A percentile compares a stretch with the other conserved stretches of the same genome.
These are phyloP conservation scores for Rhizopus sp. DNA, from an alignment of 371 early-diverging fungal species.

Conservation along the genomic window DNA sequence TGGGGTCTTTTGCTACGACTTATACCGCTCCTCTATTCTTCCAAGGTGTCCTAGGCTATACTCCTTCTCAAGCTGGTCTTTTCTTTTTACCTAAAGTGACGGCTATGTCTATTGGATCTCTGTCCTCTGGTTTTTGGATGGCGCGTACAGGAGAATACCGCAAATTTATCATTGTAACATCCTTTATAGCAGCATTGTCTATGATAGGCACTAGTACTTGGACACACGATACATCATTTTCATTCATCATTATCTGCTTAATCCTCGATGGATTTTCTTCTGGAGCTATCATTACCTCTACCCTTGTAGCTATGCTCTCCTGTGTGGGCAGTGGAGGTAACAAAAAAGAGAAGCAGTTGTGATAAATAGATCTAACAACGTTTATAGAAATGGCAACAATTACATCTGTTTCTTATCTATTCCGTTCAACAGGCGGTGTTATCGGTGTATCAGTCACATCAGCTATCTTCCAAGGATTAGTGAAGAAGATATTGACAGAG, in stretches of 20 bases:
- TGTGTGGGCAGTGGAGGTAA: conserved; percentile 43
- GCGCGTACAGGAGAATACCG: conserved; percentile 33
- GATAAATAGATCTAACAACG: background rate
- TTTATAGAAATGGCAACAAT: conserved; percentile 52
- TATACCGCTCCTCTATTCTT: conserved; percentile 43
- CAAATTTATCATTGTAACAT: conserved; percentile 15
- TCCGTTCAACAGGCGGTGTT: conserved; percentile 47
- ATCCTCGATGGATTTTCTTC: conserved; percentile 45
- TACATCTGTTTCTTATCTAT: conserved; percentile 49
- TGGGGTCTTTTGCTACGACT: conserved; percentile 35
- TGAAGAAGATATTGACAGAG: conserved; percentile 30
- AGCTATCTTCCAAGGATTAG: conserved; percentile 43
- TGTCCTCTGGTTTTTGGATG: conserved; percentile 34
- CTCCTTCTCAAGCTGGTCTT: conserved; percentile 29
- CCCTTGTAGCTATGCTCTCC: conserved; percentile 51
- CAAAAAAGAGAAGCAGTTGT: background rate
- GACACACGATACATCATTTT: conserved; percentile 22
- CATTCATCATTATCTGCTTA: conserved; percentile 25
- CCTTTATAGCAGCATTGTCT: conserved; percentile 15
- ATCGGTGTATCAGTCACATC: conserved; percentile 45
- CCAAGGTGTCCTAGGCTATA: conserved; percentile 34
- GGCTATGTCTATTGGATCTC: conserved; percentile 33
- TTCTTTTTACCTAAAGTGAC: conserved; percentile 32
- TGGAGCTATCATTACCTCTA: conserved; percentile 47
- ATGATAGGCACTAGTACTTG: conserved; percentile 33